Conservation (phyloP, 768 basidiomycete species). For the Suillus luteus region DNA sequence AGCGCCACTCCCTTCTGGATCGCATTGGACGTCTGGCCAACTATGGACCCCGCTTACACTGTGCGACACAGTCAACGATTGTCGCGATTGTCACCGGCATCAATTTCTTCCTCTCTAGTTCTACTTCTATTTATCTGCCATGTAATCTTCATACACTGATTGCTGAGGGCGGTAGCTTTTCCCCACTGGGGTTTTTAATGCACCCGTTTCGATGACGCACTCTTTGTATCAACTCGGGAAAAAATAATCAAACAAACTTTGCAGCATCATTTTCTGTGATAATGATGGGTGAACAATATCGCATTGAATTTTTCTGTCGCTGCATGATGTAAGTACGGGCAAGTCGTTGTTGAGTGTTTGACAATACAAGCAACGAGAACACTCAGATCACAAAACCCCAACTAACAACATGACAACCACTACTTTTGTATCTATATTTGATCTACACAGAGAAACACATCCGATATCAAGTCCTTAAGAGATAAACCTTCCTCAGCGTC, state of each 20-base stretch:
- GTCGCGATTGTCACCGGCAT: background rate
- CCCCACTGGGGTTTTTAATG: constrained; percentile 19
- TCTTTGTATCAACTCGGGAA: constrained; percentile 8
- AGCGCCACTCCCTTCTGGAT: constrained; percentile 8
- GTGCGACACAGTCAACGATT: background rate
- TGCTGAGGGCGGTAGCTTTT: constrained; percentile 21
- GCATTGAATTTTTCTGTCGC: background rate
- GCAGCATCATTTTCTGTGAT: background rate
- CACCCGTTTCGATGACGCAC: constrained; percentile 16
- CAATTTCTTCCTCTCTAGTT: background rate
- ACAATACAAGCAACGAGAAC: background rate
- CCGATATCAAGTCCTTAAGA: background rate
- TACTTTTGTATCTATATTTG: background rate
- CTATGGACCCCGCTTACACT: background rate
- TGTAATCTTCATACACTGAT: constrained; percentile 5
- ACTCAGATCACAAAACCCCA: background rate
- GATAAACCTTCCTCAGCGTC: background rate
- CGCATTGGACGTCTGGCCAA: background rate
- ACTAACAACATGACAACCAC: background rate
- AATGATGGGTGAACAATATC: background rate
- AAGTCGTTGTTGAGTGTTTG: background rate
- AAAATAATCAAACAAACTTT: background rate
- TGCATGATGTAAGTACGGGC: background rate
- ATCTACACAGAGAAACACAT: background rate
- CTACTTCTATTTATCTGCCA: background rate